Evolutionary conservation across 345 rosid species (phyloP).

Genomic region (Noccaea caerulescens): DNA sequence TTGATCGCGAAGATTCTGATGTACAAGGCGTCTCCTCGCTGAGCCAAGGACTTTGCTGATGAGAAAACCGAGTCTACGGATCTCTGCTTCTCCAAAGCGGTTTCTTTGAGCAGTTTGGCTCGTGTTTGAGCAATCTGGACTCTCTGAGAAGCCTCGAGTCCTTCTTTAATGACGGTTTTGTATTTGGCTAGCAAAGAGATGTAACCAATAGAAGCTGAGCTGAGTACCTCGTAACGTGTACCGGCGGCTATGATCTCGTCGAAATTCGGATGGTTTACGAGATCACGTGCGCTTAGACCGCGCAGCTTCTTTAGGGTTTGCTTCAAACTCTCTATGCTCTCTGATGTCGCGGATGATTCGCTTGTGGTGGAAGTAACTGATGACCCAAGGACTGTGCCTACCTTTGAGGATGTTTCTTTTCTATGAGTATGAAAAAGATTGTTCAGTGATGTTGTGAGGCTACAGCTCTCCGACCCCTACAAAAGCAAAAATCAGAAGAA

Average conservation of each 20-base stretch:
- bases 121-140: conserved; percentile 38
- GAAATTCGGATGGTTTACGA: conserved; percentile 41
- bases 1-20: conserved; percentile 40
- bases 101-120: conserved; percentile 43
- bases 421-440: conserved; percentile 40
- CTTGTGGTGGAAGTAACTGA: conserved; percentile 41
- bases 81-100: conserved; percentile 45
- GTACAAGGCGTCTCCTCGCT: conserved; percentile 34
- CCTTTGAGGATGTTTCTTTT: conserved; percentile 34
- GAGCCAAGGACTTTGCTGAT: conserved; percentile 29
- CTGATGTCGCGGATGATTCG: conserved; percentile 42
- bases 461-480: conserved; percentile 36
- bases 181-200: conserved; percentile 48
- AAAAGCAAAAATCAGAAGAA: conserved; percentile 9
- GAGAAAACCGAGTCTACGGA: conserved; percentile 27
- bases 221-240: conserved; percentile 43
- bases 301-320: conserved; percentile 34
- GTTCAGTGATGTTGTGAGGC: conserved; percentile 36
- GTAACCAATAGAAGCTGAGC: conserved; percentile 47
- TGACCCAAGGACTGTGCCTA: conserved; percentile 34
- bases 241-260: conserved; percentile 43
- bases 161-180: conserved; percentile 48
- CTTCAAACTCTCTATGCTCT: conserved; percentile 40
- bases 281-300: conserved; percentile 43
- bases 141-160: conserved; percentile 47